Percentiles rank a stretch among this genome's conserved stretches.
These are phyloP conservation scores for Vitis cinerea DNA, from an alignment of 164 flowering plant genomes.

Conservation along the genomic window DNA sequence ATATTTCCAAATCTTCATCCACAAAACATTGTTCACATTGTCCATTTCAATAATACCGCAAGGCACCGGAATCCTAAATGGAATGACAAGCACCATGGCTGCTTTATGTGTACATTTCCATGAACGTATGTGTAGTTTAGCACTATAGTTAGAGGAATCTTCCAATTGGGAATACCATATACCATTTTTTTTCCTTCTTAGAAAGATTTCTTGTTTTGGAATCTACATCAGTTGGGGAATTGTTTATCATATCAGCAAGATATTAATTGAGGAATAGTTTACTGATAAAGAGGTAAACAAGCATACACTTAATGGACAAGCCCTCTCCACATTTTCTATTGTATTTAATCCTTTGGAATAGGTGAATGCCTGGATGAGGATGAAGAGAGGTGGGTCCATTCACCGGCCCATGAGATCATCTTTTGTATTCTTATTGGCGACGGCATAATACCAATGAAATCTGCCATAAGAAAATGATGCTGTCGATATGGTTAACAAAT, in stretches of 20 bases:
- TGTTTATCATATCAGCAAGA: neutral
- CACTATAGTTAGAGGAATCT: neutral
- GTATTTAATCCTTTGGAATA: neutral
- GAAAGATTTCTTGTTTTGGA: constrained; percentile 4
- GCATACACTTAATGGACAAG: neutral
- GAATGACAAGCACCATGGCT: neutral
- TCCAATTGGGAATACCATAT: neutral
- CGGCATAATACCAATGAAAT: constrained; percentile 25
- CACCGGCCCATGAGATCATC: constrained; percentile 51
- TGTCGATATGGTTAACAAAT: neutral
- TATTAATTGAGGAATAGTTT: neutral
- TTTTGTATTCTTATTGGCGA: constrained; percentile 27
- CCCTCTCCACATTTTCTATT: neutral
- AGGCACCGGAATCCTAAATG: neutral
- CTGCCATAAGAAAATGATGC: constrained; percentile 15
- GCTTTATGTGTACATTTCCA: neutral
- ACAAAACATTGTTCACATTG: neutral
- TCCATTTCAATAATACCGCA: neutral
- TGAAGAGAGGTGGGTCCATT: constrained; percentile 22
- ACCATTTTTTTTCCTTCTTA: neutral
- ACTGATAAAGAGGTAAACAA: neutral
- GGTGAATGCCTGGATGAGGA: constrained; percentile 10
- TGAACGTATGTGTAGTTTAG: neutral
- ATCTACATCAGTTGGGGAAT: neutral
- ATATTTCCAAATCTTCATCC: neutral